These are phyloP conservation scores for Quercus gilva DNA, from an alignment of 306 rosid genomes.

Conservation along the genomic window DNA sequence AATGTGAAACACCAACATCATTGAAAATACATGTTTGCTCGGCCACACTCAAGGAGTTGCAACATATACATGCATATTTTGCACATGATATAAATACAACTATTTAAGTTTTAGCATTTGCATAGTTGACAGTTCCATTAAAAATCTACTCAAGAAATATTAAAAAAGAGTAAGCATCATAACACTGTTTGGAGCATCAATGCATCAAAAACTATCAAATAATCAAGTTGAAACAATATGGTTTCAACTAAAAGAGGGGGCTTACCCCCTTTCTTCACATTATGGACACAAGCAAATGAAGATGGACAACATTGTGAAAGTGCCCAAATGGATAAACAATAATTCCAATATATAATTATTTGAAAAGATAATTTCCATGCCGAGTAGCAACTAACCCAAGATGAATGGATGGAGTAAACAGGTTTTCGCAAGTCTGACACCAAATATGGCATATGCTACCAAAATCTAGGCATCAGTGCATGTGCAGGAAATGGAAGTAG, in stretches of 20 bases:
- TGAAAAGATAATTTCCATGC: neutral
- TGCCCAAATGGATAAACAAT: neutral
- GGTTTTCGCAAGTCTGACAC: neutral
- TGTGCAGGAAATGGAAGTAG: constrained; percentile 15
- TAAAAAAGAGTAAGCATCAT: neutral
- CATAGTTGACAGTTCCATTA: neutral
- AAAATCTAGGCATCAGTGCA: constrained; percentile 1
- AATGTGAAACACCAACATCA: neutral
- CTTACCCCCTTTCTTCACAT: neutral
- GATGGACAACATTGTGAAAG: neutral
- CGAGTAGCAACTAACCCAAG: neutral
- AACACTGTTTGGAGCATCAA: neutral
- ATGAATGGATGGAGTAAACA: neutral
- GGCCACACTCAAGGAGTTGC: neutral
- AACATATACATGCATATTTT: neutral
- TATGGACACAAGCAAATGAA: neutral
- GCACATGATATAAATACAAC: neutral
- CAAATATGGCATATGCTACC: neutral
- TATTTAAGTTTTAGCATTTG: neutral
- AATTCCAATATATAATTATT: neutral
- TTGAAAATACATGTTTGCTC: neutral
- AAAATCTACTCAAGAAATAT: neutral
- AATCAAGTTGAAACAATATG: neutral
- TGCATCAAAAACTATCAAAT: neutral
- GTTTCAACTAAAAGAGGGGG: neutral